These are phyloP conservation scores for Tuber brumale DNA, from an alignment of 495 filamentous ascomycete species.

Conservation along the genomic window DNA sequence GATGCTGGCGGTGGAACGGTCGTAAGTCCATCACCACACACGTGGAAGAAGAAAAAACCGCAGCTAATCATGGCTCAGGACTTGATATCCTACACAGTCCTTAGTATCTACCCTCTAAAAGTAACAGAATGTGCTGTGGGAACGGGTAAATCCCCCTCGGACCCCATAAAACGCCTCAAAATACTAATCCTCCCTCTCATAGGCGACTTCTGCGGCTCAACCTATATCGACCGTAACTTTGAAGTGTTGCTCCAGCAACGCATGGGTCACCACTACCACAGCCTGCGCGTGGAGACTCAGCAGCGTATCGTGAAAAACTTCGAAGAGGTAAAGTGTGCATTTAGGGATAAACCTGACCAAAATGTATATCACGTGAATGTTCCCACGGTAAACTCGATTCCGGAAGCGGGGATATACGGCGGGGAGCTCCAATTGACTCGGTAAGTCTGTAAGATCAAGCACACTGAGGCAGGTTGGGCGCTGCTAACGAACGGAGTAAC, in stretches of 20 bases:
- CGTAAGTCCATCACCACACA: slow-evolving; percentile 4
- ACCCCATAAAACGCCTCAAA: background rate
- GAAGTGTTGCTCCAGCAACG: slow-evolving; percentile 3
- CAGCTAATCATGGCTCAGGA: slow-evolving; percentile 1
- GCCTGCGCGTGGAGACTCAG: slow-evolving; percentile 5
- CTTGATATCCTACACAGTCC: slow-evolving; percentile 13
- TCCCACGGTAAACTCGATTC: slow-evolving; percentile 4
- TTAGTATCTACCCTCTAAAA: slow-evolving; percentile 2
- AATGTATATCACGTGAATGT: slow-evolving; percentile 8
- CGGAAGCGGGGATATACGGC: background rate
- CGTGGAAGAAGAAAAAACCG: background rate
- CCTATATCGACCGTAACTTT: slow-evolving; percentile 26
- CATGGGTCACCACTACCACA: slow-evolving; percentile 11
- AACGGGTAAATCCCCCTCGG: background rate
- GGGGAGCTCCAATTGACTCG: slow-evolving; percentile 14
- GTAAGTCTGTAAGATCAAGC: background rate
- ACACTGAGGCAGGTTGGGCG: background rate
- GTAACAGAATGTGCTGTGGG: slow-evolving; percentile 15
- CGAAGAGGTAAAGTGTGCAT: slow-evolving; percentile 19
- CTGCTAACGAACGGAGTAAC: background rate
- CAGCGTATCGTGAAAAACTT: slow-evolving; percentile 18
- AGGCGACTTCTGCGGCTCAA: slow-evolving; percentile 27
- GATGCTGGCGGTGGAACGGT: slow-evolving; percentile 36
- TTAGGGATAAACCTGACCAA: slow-evolving; percentile 14
- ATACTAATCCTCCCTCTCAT: background rate